phyloP scores from a whole-genome alignment of 129 eudicot genomes.

The Dittrichia graveolens region DNA sequence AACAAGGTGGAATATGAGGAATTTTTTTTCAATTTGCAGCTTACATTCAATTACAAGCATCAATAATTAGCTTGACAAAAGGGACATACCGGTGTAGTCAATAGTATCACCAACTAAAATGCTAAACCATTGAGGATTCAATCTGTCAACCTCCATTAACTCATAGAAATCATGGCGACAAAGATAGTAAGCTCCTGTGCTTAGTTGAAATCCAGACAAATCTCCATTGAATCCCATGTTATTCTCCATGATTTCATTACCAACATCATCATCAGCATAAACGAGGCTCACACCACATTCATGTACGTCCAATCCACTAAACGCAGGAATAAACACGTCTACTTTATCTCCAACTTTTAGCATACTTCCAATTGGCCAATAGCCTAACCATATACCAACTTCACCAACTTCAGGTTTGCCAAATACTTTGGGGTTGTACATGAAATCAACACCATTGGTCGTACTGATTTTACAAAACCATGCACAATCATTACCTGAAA shows the following conservation, averaged over 20 bases:
- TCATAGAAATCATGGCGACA: slow-evolving; percentile 26
- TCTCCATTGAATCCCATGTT: slow-evolving; percentile 10
- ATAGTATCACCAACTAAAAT: slow-evolving; percentile 25
- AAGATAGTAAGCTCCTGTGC: slow-evolving; percentile 31
- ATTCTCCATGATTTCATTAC: neutral
- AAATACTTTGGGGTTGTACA: slow-evolving; percentile 30
- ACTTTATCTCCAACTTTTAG: slow-evolving; percentile 27
- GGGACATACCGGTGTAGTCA: slow-evolving; percentile 24
- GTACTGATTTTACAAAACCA: slow-evolving; percentile 23
- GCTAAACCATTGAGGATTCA: slow-evolving; percentile 12
- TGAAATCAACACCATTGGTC: slow-evolving; percentile 16
- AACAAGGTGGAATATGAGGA: neutral
- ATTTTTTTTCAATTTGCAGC: neutral
- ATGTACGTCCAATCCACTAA: slow-evolving; percentile 14
- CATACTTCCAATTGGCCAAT: slow-evolving; percentile 29
- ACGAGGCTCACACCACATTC: slow-evolving; percentile 35
- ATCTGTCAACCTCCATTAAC: slow-evolving; percentile 28
- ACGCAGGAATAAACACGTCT: slow-evolving; percentile 17
- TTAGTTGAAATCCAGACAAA: slow-evolving; percentile 32
- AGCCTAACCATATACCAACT: slow-evolving; percentile 37
- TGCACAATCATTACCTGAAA: slow-evolving; percentile 7
- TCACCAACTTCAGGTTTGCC: slow-evolving; percentile 26
- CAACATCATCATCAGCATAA: slow-evolving; percentile 10
- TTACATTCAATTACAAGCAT: neutral
- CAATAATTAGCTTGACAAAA: neutral